Conservation (phyloP, 805 yeast species). For the Metschnikowia kofuensis region DNA sequence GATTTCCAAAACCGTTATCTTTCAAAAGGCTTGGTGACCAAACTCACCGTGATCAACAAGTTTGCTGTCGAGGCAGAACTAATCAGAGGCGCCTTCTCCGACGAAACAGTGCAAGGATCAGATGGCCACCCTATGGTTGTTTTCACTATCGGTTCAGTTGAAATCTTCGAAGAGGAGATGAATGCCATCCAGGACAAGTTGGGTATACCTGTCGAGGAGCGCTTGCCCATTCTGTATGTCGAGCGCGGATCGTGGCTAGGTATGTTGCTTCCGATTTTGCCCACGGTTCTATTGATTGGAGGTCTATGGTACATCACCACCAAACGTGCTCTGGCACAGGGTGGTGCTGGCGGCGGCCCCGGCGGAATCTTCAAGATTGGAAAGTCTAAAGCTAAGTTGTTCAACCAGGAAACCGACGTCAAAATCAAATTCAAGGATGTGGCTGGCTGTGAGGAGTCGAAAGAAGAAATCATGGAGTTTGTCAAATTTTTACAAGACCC, state of each 20-base stretch:
- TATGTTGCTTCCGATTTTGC: slow-evolving; percentile 67
- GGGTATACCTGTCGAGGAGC: slow-evolving; percentile 62
- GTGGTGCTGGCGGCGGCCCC: slow-evolving; percentile 59
- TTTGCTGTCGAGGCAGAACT: slow-evolving; percentile 69
- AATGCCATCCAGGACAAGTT: slow-evolving; percentile 67
- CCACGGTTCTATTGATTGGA: slow-evolving; percentile 77
- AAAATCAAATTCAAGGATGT: slow-evolving; percentile 89
- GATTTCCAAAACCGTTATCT: slow-evolving; percentile 80
- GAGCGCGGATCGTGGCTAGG: slow-evolving; percentile 66
- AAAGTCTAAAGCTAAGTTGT: slow-evolving; percentile 84
- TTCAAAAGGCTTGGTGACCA: slow-evolving; percentile 74
- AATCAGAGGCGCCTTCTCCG: slow-evolving; percentile 42
- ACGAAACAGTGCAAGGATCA: slow-evolving; percentile 37
- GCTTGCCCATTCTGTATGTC: slow-evolving; percentile 74
- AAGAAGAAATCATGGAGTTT: slow-evolving; percentile 96
- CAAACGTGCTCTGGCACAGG: slow-evolving; percentile 47
- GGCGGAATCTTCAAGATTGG: slow-evolving; percentile 85
- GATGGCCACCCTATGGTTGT: slow-evolving; percentile 48
- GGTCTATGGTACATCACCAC: slow-evolving; percentile 68
- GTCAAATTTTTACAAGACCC: slow-evolving; percentile 92
- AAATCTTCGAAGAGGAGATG: slow-evolving; percentile 80
- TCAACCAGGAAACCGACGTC: slow-evolving; percentile 88
- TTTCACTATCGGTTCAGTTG: slow-evolving; percentile 87
- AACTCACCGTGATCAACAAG: slow-evolving; percentile 69
- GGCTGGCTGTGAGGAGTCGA: slow-evolving; percentile 97